phyloP scores from a whole-genome alignment of 192 early-diverging fungal genomes.

The Coemansia sp. region DNA sequence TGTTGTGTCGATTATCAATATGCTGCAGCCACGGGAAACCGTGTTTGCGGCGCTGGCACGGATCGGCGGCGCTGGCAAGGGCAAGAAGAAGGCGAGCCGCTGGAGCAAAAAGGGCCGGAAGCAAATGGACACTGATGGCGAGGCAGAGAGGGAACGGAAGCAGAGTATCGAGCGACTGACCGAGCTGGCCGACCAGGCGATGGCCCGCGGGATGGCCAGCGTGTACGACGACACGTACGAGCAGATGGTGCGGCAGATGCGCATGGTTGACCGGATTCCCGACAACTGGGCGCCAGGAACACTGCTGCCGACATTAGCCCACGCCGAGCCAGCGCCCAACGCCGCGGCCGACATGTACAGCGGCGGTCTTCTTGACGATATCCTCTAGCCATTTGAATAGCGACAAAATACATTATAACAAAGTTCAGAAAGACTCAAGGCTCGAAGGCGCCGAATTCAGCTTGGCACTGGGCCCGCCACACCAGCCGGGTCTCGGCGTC shows the following conservation, averaged over 20 bases:
- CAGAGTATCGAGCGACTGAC: constrained; percentile 60
- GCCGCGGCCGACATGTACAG: not conserved
- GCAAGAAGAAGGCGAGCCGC: constrained; percentile 27
- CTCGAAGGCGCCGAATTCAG: constrained; percentile 12
- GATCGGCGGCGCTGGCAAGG: constrained; percentile 35
- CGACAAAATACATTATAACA: not conserved
- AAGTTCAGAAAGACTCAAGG: not conserved
- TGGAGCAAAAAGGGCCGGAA: constrained; percentile 14
- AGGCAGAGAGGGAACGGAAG: constrained; percentile 39
- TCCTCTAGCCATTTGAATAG: not conserved
- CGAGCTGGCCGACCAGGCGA: constrained; percentile 64
- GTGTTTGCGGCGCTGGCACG: constrained; percentile 59
- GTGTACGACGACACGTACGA: constrained; percentile 71
- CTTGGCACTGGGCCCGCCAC: constrained; percentile 36
- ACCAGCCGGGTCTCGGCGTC: constrained; percentile 39
- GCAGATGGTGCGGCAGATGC: constrained; percentile 60
- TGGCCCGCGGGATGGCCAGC: constrained; percentile 63
- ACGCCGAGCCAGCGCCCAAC: not conserved
- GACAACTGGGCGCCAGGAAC: constrained; percentile 61
- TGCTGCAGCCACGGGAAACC: constrained; percentile 57
- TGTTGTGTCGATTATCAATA: constrained; percentile 54
- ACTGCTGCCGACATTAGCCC: constrained; percentile 5
- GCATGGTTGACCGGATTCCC: constrained; percentile 53
- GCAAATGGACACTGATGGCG: constrained; percentile 37
- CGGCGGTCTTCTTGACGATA: constrained; percentile 1